These are phyloP conservation scores for Bolboschoenoplectus hybrid DNA, from an alignment of 202 grass and related monocot species.

Conservation along the genomic window DNA sequence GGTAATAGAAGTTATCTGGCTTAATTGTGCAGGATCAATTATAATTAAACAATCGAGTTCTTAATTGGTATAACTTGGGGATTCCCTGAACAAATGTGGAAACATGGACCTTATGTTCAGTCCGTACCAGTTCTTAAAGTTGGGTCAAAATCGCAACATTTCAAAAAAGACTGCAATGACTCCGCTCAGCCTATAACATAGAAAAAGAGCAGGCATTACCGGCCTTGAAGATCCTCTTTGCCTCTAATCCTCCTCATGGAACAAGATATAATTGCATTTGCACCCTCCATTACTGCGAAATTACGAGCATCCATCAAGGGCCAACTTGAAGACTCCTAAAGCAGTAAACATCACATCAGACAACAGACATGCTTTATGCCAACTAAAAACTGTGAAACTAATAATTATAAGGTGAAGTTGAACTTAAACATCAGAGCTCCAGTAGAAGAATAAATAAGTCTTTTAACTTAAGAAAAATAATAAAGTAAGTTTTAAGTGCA, in stretches of 20 bases:
- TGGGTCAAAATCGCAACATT: not conserved
- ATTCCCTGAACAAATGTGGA: not conserved
- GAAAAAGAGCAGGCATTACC: constrained; percentile 20
- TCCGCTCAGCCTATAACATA: not conserved
- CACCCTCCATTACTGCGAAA: constrained; percentile 51
- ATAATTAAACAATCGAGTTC: not conserved
- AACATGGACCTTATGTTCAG: not conserved
- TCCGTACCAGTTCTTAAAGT: constrained; percentile 5
- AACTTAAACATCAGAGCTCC: constrained; percentile 16
- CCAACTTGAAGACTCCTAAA: constrained; percentile 38
- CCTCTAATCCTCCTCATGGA: constrained; percentile 53
- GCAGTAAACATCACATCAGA: constrained; percentile 11
- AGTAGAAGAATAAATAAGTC: not conserved
- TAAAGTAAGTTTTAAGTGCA: not conserved
- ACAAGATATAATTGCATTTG: constrained; percentile 46
- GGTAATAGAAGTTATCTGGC: not conserved
- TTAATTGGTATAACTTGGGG: not conserved
- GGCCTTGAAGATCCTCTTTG: constrained; percentile 45
- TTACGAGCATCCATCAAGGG: constrained; percentile 47
- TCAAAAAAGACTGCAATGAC: constrained; percentile 8
- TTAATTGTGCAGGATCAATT: not conserved
- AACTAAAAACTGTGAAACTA: not conserved
- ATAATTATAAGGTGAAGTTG: not conserved
- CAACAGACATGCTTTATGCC: not conserved
- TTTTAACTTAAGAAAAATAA: not conserved